Base-by-base conservation (phyloP, 2,329 filamentous ascomycete genomes). In the Cryphonectria nitschkei region DNA sequence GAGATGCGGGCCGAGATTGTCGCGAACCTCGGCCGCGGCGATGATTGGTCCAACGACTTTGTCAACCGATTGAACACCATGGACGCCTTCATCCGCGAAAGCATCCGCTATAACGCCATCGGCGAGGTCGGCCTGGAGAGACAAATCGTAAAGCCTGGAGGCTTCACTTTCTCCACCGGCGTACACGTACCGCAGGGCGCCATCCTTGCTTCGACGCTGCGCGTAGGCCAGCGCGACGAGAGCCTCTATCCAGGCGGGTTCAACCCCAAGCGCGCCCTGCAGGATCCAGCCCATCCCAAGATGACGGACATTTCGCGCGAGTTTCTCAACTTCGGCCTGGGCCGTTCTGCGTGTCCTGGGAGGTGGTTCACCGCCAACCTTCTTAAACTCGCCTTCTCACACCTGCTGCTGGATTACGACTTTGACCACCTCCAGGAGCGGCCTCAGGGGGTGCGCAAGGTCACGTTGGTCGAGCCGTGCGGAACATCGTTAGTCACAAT, bases 81-180 rank as follows among this genome's bases (percentile, higher is more conserved):
- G 39, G 63, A 65, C 39, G 39, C 63, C 39, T 65, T 65, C n/a
- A 65, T 65, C 29, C 63, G 63, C 39, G 63, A 65, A 39, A 65
- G 63, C 63, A 65, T 65, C 46, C 63, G 63, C 41, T 65, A 65
- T 39, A 65, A 65, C 13, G 41, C 63, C 41, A 65, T 65, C 4
- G 63, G 63, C 19, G 63, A 65, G 63, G 46, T 52, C 7, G 63
- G 63, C 1, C 63, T 65, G 11, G 63, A 65, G 39, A 46, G 63
- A 32, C 22, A n/a, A 3, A 52, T 65, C 32, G 63, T 46, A 13
- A 65, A 65, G 63, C 39, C 39, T 19, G 63, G 63, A 16, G 63
- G 63, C 5, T 65, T 65, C 41, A 65, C 63, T 32, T 65, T 65
- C 29, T 65, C 63, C 2, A 65, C 39, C 39, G 63, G 63, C 46